phyloP scores from a whole-genome alignment of 345 rosid species.

The Boechera retrofracta region DNA sequence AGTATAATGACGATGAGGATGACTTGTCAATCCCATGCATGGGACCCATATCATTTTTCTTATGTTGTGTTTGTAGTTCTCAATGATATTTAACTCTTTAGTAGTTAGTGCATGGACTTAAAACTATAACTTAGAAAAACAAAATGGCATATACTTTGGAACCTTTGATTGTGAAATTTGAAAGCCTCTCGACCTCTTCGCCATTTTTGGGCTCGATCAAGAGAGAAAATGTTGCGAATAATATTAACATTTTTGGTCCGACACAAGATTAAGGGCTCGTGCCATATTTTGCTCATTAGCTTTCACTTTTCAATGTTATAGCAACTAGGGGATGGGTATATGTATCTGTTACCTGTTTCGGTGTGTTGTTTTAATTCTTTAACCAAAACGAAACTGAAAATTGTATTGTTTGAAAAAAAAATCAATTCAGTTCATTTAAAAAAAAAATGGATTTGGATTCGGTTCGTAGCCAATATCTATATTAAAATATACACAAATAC shows the following conservation, averaged over 20 bases:
- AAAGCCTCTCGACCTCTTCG: conserved; percentile 8
- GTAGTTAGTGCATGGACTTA: not conserved
- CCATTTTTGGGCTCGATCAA: conserved; percentile 27
- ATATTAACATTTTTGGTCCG: conserved; percentile 34
- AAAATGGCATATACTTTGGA: conserved; percentile 33
- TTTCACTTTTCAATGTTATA: conserved; percentile 34
- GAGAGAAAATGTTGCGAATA: conserved; percentile 16
- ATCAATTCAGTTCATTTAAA: too few relatives aligned
- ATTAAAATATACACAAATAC: not conserved
- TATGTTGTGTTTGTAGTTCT: conserved; percentile 46
- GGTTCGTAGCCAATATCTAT: not conserved
- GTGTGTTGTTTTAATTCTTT: not conserved
- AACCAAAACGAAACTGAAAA: not conserved
- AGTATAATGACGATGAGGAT: conserved; percentile 44
- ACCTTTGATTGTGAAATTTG: conserved; percentile 18
- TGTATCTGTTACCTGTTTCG: conserved; percentile 10
- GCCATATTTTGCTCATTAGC: conserved; percentile 25
- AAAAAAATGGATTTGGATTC: not conserved
- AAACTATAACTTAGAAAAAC: not conserved
- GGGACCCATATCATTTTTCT: conserved; percentile 51
- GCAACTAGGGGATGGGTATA: conserved; percentile 29
- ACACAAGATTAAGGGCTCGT: conserved; percentile 37
- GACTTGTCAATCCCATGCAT: conserved; percentile 44
- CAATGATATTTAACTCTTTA: conserved; percentile 28
- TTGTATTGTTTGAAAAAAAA: not conserved